Evolutionary conservation across 2,329 filamentous ascomycete genomes (phyloP), one percentile per base, ranked within the genome.

Genomic region (Neocatenulostroma microsporum): DNA sequence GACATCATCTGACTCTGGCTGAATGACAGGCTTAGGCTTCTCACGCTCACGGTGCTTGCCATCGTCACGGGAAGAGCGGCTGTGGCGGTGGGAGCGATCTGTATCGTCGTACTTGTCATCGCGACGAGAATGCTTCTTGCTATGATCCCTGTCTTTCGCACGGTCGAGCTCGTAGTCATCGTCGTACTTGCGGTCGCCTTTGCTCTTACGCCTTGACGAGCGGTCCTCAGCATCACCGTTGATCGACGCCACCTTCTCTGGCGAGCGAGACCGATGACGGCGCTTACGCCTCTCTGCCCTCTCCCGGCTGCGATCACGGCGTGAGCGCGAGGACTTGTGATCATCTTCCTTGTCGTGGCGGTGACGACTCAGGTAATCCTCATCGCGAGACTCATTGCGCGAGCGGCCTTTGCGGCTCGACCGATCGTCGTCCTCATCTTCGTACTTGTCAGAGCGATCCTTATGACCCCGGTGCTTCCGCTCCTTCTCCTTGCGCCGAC

Each of bases 311-410:
- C 62, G 57, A 15, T 69, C 66, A 17, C 67, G 63, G 30, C 67
- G 60, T 9, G 63, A 64, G 20, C 64, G 63, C n/a, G 63, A 67
- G 4, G 64, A 65, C 9, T 62, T 61, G 31, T 64, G 50, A 35
- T 60, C 56, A 4, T 62, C 56, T 33, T 66, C 63, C 39, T 62
- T 64, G 25, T 58, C 64, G 17, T 62, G 78, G 47, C 76, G 78
- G 43, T 76, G 74, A 49, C 78, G 74, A 32, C 70, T 62, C 45
- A 71, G 75, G 24, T 61, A 62, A 48, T 72, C 76, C 20, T 66
- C 66, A 8, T 76, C 74, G 1, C 73, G 74, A 2, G 83, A 85
- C 4, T 70, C 69, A 4, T 82, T 84, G 39, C 80, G 71, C 1
- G 79, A 78, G 34, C 73, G 71, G 31, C 77, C 72, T 29, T 56